Base-by-base conservation (phyloP, 345 rosid species). In the Cochlearia excelsa region DNA sequence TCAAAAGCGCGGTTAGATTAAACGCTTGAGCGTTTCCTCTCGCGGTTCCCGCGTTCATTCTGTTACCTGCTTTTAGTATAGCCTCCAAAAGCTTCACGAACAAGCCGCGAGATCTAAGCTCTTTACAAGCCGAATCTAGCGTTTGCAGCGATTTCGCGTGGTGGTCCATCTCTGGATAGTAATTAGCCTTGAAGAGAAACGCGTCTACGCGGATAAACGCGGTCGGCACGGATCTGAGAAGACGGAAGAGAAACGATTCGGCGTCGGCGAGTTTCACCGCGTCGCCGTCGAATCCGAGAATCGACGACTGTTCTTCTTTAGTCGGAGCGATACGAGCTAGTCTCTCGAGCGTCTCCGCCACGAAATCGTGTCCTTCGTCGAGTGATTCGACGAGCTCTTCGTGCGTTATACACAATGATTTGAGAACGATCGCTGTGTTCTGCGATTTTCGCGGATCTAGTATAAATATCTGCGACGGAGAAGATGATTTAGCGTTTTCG, bases 381-480 rank as follows among this genome's bases (percentile, higher is more conserved):
- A 92, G 61, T 3, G 87, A 80, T 29, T 77, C 71, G 11, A 86
- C 72, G 26, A 92, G 76, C 75, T 82, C 88, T 0, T 53, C 51
- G 2, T 69, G 84, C 8, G 88, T 66, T 48, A 81, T 73, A 7
- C 78, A 81, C 44, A 88, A 48, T 29, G 95, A 79, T 64, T 82
- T 88, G 43, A 92, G 80, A 54, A 88, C 83, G 30, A 84, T 88
- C 1, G 93, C 95, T 4, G 72, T 75, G 75, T 92, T 92, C 54
- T 87, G 93, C 0, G 98, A 88, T 49, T 80, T 92, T 30, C 90
- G 73, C 3, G 81, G 66, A 43, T 88, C 95, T 9, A 92, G 85
- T 28, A 92, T 64, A 30, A 78, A 59, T 58, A 80, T 70, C 70
- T 80, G 79, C 3, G 80, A 8, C 10, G 82, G 61, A 39, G 77